These are phyloP conservation scores for Dactylellina leptospora DNA, from an alignment of 2,329 filamentous ascomycete species.

Conservation along the genomic window DNA sequence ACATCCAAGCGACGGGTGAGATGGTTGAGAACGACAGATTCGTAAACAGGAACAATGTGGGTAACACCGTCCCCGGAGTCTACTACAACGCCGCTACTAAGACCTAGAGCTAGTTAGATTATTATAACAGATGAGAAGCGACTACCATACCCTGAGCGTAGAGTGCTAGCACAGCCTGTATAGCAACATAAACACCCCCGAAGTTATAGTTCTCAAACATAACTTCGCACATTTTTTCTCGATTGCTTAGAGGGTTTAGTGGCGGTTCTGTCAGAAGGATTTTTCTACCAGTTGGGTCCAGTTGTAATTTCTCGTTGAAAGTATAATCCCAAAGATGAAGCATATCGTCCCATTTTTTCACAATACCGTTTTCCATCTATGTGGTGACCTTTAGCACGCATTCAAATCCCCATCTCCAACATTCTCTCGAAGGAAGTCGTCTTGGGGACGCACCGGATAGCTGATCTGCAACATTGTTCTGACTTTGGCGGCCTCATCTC, in stretches of 20 bases:
- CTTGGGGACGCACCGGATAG: slow-evolving; percentile 75
- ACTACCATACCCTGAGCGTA: slow-evolving; percentile 85
- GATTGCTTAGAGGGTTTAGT: slow-evolving; percentile 96
- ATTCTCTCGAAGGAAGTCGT: slow-evolving; percentile 37
- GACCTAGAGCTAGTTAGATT: slow-evolving; percentile 63
- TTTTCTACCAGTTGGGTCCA: slow-evolving; percentile 90
- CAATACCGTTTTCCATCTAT: slow-evolving; percentile 98
- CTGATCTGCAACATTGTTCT: slow-evolving; percentile 98
- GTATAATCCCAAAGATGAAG: slow-evolving; percentile 99
- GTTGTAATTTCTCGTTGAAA: slow-evolving; percentile 94
- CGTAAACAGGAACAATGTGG: slow-evolving; percentile 97
- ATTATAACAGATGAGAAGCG: neutral
- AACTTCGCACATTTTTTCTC: slow-evolving; percentile 97
- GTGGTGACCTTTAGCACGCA: slow-evolving; percentile 9
- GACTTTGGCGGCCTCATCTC: slow-evolving; percentile 94
- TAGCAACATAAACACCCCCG: slow-evolving; percentile 95
- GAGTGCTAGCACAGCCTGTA: slow-evolving; percentile 92
- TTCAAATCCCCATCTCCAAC: neutral
- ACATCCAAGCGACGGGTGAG: slow-evolving; percentile 93
- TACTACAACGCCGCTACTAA: slow-evolving; percentile 94
- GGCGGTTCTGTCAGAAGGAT: slow-evolving; percentile 97
- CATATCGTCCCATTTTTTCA: slow-evolving; percentile 99
- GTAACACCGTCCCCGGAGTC: slow-evolving; percentile 98
- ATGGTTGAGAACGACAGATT: slow-evolving; percentile 96
- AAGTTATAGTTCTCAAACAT: slow-evolving; percentile 99